These are phyloP conservation scores for Leucosporidium scottii DNA, from an alignment of 768 basidiomycete species.

Conservation along the genomic window DNA sequence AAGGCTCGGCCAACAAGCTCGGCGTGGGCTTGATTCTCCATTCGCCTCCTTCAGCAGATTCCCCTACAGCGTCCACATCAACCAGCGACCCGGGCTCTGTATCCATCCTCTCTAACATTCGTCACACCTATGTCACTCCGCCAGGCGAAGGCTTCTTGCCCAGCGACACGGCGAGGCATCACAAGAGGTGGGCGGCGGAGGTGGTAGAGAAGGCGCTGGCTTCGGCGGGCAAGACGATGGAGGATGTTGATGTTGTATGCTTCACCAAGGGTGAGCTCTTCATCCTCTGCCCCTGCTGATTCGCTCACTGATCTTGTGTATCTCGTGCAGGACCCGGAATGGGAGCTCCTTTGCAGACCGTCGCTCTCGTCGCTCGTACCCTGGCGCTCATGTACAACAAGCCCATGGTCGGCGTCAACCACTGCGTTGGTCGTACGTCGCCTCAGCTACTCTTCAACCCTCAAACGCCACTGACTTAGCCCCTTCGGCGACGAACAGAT, in stretches of 20 bases:
- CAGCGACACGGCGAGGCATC: slow-evolving; percentile 88
- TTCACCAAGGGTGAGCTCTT: slow-evolving; percentile 78
- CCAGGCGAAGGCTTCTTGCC: slow-evolving; percentile 97
- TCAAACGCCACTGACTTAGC: background rate
- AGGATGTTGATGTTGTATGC: slow-evolving; percentile 87
- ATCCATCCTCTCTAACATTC: slow-evolving; percentile 76
- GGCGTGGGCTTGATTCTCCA: slow-evolving; percentile 90
- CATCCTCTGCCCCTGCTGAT: background rate
- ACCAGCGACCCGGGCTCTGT: slow-evolving; percentile 49
- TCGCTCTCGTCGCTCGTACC: slow-evolving; percentile 86
- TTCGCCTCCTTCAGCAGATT: slow-evolving; percentile 41
- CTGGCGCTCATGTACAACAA: slow-evolving; percentile 79
- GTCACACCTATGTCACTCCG: slow-evolving; percentile 98
- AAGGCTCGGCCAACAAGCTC: slow-evolving; percentile 96
- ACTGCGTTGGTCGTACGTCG: slow-evolving; percentile 82
- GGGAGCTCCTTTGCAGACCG: slow-evolving; percentile 93
- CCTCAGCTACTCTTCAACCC: slow-evolving; percentile 20
- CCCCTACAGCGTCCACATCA: background rate
- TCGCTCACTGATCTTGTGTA: slow-evolving; percentile 7
- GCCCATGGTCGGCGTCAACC: slow-evolving; percentile 95
- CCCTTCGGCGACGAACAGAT: slow-evolving; percentile 52
- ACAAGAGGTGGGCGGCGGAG: slow-evolving; percentile 81
- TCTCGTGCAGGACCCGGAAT: slow-evolving; percentile 79
- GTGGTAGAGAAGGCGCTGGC: slow-evolving; percentile 70
- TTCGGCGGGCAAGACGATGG: slow-evolving; percentile 61